Evolutionary conservation across 1,284 basidiomycete genomes (phyloP), one percentile per base, ranked within the genome.

Genomic region (Exobasidium rhododendri): DNA sequence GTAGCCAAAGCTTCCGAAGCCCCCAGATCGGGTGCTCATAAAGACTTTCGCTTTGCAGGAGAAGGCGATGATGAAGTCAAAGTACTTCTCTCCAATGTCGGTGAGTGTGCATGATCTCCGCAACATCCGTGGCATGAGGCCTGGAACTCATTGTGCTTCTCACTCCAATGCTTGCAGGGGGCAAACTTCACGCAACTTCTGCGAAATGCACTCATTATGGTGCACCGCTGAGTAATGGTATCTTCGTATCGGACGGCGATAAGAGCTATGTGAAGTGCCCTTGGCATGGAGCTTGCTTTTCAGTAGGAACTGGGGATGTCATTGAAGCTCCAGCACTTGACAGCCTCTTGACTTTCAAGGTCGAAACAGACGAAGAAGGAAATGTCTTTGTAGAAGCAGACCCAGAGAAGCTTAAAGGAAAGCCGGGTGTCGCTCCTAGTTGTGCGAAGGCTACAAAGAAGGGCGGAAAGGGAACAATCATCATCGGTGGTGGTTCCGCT

Each of bases 221-320:
- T 13, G 89, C 90, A 11, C 68, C 87, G 7, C 83, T 93, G n/a
- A 85, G 82, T 5, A 91, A 92, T 80, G 92, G 92, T 64, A 87
- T 91, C 5, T 83, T 94, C 56, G 87, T 88, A 7, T 84, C 86
- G 30, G 88, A 90, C 74, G 91, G 89, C 5, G 83, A 90, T 67
- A n/a, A n/a, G n/a, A n/a, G n/a, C n/a, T n/a, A n/a, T n/a, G 84
- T 94, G 44, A 86, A 90, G 56, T 80, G 89, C 77, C 91, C 91
- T 5, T 94, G 91, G 91, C 91, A 94, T 79, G 91, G 91, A 82
- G 92, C 92, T 40, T 94, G 91, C 82, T 94, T 94, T 85, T 89
- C 89, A 70, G 85, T 91, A 66, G 71, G 69, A 44, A 77, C 74
- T 2, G 82, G 82, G 47, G 84, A 84, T 58, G 35, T 10, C 7